Percentiles rank a stretch among this genome's conserved stretches.
These are phyloP conservation scores for Coffea eugenioides DNA, from an alignment of 257 asterid genomes.

Conservation along the genomic window DNA sequence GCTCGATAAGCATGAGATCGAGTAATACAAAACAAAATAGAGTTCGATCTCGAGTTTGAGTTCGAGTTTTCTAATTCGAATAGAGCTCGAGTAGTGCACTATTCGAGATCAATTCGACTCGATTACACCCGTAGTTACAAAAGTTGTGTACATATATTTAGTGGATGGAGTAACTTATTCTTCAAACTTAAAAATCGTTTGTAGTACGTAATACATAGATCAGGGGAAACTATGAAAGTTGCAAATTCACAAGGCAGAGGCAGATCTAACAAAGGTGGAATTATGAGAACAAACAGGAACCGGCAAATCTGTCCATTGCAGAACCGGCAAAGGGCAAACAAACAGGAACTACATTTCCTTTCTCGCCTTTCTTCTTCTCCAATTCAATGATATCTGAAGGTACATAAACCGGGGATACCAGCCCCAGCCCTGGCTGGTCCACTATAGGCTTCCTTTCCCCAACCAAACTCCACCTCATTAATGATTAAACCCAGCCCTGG, in stretches of 20 bases:
- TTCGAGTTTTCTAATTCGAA: too few species aligned
- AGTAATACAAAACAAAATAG: too few species aligned
- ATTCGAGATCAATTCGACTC: too few species aligned
- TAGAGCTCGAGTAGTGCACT: too few species aligned
- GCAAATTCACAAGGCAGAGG: slow-evolving; percentile 33
- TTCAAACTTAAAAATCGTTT: too few species aligned
- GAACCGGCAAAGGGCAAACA: slow-evolving; percentile 35
- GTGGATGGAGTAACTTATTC: too few species aligned
- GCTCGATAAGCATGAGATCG: too few species aligned
- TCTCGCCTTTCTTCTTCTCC: slow-evolving; percentile 47
- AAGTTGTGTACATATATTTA: too few species aligned
- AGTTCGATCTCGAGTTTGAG: too few species aligned
- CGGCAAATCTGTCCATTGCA: slow-evolving; percentile 52
- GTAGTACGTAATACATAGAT: too few species aligned
- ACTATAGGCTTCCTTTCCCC: slow-evolving; percentile 58
- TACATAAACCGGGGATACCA: background rate
- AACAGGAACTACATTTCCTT: slow-evolving; percentile 52
- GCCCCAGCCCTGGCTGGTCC: slow-evolving; percentile 63
- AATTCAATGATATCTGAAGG: slow-evolving; percentile 19
- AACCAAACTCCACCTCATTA: slow-evolving; percentile 57
- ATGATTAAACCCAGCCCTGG: slow-evolving; percentile 43
- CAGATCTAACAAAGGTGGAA: slow-evolving; percentile 8
- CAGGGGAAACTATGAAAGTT: too few species aligned
- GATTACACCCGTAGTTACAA: too few species aligned
- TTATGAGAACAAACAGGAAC: background rate